Percentiles rank a stretch among this genome's conserved stretches.
Conservation (phyloP, 1,284 basidiomycete genomes). For the Sanghuangporus weigelae region DNA sequence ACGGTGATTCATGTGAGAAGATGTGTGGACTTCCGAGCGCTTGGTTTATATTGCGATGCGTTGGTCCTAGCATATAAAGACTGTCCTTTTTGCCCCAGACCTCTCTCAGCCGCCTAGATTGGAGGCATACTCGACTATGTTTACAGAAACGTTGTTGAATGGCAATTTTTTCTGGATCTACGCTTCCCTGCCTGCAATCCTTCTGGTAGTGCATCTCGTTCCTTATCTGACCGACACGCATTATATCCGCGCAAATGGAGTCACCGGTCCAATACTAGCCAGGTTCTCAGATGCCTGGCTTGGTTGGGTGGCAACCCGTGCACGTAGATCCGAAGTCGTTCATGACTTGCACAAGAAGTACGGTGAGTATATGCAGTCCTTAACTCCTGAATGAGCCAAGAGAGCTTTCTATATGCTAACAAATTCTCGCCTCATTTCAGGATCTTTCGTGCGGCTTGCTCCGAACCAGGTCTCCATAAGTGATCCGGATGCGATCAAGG, state of each 20-base stretch:
- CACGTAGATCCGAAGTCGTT: conserved; percentile 72
- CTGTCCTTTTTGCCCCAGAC: not conserved
- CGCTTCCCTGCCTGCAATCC: not conserved
- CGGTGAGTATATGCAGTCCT: conserved; percentile 47
- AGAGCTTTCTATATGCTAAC: not conserved
- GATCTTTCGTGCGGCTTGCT: conserved; percentile 78
- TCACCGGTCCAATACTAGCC: conserved; percentile 75
- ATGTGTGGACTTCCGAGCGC: not conserved
- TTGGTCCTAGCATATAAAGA: conserved; percentile 34
- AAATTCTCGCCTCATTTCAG: conserved; percentile 30
- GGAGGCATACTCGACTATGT: too few species aligned
- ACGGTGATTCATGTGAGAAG: too few species aligned
- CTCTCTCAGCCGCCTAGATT: too few species aligned
- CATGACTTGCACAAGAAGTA: conserved; percentile 75
- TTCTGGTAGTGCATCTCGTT: conserved; percentile 43
- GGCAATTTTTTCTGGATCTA: too few species aligned
- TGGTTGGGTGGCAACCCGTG: conserved; percentile 55
- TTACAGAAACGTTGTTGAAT: too few species aligned
- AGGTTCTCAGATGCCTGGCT: conserved; percentile 79
- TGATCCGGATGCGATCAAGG: conserved; percentile 69
- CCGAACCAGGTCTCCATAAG: conserved; percentile 85
- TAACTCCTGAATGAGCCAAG: too few species aligned
- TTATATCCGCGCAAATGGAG: conserved; percentile 40
- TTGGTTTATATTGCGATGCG: conserved; percentile 25
- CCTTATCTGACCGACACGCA: conserved; percentile 57